Evolutionary conservation across 305 asterid species (phyloP).

Genomic region (Petunia hybrid): DNA sequence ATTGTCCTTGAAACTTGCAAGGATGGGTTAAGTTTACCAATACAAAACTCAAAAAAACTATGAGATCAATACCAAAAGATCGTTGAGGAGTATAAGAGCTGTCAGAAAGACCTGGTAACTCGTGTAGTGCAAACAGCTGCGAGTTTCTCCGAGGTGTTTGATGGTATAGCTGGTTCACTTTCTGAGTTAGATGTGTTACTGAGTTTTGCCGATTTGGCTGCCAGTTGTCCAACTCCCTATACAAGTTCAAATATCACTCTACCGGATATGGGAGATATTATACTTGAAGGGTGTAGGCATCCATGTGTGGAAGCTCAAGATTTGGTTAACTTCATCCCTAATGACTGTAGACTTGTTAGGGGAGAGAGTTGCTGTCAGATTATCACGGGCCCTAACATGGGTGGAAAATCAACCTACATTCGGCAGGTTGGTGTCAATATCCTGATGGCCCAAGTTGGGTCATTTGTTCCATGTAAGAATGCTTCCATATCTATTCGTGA

Average conservation of each 20-base stretch:
- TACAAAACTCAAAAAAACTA: conserved; percentile 77
- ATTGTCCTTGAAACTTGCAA: conserved; percentile 96
- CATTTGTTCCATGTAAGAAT: conserved; percentile 86
- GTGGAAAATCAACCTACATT: conserved; percentile 96
- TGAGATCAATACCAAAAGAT: conserved; percentile 91
- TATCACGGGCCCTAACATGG: conserved; percentile 99
- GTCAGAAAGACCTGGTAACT: conserved; percentile 93
- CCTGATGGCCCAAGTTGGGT: conserved; percentile 98
- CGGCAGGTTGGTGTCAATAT: conserved; percentile 96
- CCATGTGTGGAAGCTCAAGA: conserved; percentile 99
- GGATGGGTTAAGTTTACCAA: conserved; percentile 95
- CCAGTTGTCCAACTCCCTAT: conserved; percentile 84
- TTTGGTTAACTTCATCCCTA: conserved; percentile 98
- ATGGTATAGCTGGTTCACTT: conserved; percentile 71
- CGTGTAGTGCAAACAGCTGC: conserved; percentile 92
- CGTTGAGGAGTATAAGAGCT: conserved; percentile 82
- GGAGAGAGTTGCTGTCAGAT: conserved; percentile 95
- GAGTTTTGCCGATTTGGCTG: conserved; percentile 98
- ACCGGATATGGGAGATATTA: conserved; percentile 90
- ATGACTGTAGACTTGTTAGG: conserved; percentile 88
- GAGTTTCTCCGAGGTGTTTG: conserved; percentile 90
- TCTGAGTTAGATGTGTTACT: conserved; percentile 96
- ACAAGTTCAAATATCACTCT: conserved; percentile 82
- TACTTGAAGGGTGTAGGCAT: conserved; percentile 94
- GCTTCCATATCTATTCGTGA: conserved; percentile 93